These are phyloP conservation scores for Termitomyces sp. DNA, from an alignment of 768 basidiomycete genomes.

Conservation along the genomic window DNA sequence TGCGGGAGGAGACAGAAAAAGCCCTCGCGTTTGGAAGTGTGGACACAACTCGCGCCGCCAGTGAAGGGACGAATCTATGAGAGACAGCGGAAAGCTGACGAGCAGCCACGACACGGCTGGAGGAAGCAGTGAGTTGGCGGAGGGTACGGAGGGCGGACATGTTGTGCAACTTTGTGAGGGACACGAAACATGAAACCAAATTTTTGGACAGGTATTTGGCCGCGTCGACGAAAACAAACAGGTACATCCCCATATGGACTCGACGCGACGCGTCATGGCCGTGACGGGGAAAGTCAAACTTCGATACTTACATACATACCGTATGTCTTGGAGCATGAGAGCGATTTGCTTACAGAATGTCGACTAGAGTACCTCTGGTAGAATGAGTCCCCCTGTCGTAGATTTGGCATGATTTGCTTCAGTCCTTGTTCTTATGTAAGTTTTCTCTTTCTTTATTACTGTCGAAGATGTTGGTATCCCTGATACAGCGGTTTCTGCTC, in stretches of 20 bases:
- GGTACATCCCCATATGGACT: background rate
- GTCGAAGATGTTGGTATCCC: background rate
- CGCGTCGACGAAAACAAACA: conserved; percentile 5
- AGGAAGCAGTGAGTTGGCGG: conserved; percentile 45
- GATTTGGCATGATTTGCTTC: background rate
- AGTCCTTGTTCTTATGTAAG: background rate
- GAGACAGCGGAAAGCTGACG: conserved; percentile 24
- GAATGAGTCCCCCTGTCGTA: background rate
- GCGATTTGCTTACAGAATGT: background rate
- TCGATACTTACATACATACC: too few relatives aligned
- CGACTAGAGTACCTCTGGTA: background rate
- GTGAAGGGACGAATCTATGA: conserved; percentile 22
- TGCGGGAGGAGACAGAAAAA: conserved; percentile 40
- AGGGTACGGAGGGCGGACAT: conserved; percentile 65
- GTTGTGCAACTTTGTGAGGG: background rate
- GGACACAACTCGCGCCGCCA: conserved; percentile 18
- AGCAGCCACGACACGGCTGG: conserved; percentile 29
- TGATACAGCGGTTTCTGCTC: background rate
- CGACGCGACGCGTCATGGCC: too few relatives aligned
- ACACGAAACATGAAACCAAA: background rate
- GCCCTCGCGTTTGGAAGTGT: conserved; percentile 21
- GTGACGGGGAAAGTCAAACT: too few relatives aligned
- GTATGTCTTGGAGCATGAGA: too few relatives aligned
- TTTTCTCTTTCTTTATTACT: too few relatives aligned
- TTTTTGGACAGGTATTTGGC: conserved; percentile 12